phyloP scores from a whole-genome alignment of 2,329 filamentous ascomycete species.

The Fusarium sp. region DNA sequence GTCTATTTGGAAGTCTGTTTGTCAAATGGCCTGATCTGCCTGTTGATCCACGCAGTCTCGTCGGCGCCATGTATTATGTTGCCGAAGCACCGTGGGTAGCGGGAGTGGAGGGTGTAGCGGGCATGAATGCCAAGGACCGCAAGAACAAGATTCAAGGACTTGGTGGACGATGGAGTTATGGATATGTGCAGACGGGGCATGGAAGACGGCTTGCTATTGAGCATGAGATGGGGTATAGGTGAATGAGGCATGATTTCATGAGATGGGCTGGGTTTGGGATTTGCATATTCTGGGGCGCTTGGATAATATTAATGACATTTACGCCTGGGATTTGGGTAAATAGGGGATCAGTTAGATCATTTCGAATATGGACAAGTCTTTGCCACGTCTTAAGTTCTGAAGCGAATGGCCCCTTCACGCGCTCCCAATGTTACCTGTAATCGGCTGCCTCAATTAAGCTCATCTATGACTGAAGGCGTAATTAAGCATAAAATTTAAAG shows the following conservation, averaged over 20 bases:
- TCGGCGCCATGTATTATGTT: conserved; percentile 57
- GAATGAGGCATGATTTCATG: neutral
- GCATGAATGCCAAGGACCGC: conserved; percentile 24
- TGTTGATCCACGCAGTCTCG: conserved; percentile 58
- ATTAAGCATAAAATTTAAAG: neutral
- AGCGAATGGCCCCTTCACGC: neutral
- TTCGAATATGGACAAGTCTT: neutral
- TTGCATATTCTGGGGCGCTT: neutral
- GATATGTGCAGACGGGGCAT: conserved; percentile 24
- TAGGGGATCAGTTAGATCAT: neutral
- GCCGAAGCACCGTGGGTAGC: conserved; percentile 32
- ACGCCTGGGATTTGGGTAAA: neutral
- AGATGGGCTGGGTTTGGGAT: neutral
- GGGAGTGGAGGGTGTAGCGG: conserved; percentile 31
- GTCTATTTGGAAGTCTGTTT: conserved; percentile 53
- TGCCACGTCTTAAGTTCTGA: neutral
- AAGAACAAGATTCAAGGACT: conserved; percentile 24
- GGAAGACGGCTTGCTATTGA: conserved; percentile 35
- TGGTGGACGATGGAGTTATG: conserved; percentile 33
- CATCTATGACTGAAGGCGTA: neutral
- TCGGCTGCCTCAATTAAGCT: neutral
- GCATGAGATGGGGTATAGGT: conserved; percentile 22
- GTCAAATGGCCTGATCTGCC: conserved; percentile 57
- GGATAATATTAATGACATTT: neutral
- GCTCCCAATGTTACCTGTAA: neutral